Evolutionary conservation across 2,329 filamentous ascomycete genomes (phyloP), one percentile per base, ranked within the genome.

Genomic region (Xylaria sp.): DNA sequence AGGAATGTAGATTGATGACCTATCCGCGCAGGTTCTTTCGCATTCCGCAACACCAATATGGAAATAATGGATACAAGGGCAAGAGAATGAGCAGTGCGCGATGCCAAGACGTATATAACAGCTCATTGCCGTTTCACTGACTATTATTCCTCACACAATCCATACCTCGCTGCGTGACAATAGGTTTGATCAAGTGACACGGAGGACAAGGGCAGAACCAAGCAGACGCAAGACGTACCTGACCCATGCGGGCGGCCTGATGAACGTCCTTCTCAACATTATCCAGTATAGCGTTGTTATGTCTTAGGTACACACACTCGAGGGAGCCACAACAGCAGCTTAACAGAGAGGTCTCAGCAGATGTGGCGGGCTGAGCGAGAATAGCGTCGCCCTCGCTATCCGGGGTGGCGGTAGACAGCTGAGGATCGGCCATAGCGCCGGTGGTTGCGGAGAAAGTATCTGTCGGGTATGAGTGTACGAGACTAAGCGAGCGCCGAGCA

Each of bases 211-310:
- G 37, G 10, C 10, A 33, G 21, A 17, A 62, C 49, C 9, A 11
- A 13, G 40, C 7, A 49, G 31, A 19, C 13, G 56, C 4, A 43
- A 62, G 67, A 86, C 91, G 74, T 89, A 97, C 94, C 90, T 97
- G 91, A 67, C 95, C 95, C 71, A 97, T 85, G 74, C 90, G 85
- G 49, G 93, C 95, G 40, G 95, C 95, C 54, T 87, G 92, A 70
- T 89, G 88, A 55, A 97, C 90, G 79, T 97, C 92, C 70, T 89
- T 90, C 78, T 98, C 94, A 67, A 98, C 84, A 63, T 86, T 89
- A 69, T 92, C 88, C 47, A 98, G 83, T 65, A 92, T 83, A 46
- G 85, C 83, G 75, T 88, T 89, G 78, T 94, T 97, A 78, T 93
- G 89, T 76, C 86, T 87, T 64, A 97, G 83, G 74, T 90, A 92